A percentile compares a stretch with the other conserved stretches of the same genome.
These are phyloP conservation scores for Atkinsonella hypoxylon DNA, from an alignment of 2,329 filamentous ascomycete species.

Conservation along the genomic window DNA sequence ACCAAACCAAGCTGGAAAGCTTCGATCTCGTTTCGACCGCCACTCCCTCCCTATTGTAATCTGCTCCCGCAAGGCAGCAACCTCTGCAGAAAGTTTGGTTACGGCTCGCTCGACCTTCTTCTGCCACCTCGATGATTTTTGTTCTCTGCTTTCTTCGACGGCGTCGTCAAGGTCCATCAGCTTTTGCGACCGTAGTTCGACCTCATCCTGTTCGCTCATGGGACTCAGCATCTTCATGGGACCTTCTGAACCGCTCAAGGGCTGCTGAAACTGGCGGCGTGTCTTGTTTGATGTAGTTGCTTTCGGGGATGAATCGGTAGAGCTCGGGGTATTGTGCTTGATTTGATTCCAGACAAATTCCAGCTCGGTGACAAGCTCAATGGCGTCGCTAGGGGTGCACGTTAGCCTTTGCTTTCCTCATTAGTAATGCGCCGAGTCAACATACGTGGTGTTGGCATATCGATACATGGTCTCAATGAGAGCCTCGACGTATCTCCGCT, in stretches of 20 bases:
- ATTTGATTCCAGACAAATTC: slow-evolving; percentile 99
- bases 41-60: slow-evolving; percentile 67
- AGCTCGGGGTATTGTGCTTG: slow-evolving; percentile 66
- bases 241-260: slow-evolving; percentile 35
- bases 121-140: slow-evolving; percentile 54
- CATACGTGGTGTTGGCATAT: slow-evolving; percentile 76
- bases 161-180: slow-evolving; percentile 34
- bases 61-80: slow-evolving; percentile 85
- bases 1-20: slow-evolving; percentile 55
- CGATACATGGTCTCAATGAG: slow-evolving; percentile 94
- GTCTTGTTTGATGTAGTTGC: slow-evolving; percentile 21
- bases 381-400: slow-evolving; percentile 48
- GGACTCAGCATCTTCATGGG: slow-evolving; percentile 66
- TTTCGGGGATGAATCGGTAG: slow-evolving; percentile 45
- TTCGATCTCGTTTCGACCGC: slow-evolving; percentile 51
- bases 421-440: slow-evolving; percentile 7
- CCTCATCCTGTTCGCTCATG: slow-evolving; percentile 73
- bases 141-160: slow-evolving; percentile 24
- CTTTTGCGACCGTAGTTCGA: slow-evolving; percentile 41
- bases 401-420: neutral
- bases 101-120: slow-evolving; percentile 74
- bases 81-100: slow-evolving; percentile 81
- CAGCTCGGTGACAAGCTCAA: slow-evolving; percentile 83
- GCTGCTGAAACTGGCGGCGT: slow-evolving; percentile 33
- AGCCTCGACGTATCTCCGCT: slow-evolving; percentile 84